Percentiles rank a stretch among this genome's conserved stretches.
Conservation (phyloP, 2,329 filamentous ascomycete species). For the Graphium sp. region DNA sequence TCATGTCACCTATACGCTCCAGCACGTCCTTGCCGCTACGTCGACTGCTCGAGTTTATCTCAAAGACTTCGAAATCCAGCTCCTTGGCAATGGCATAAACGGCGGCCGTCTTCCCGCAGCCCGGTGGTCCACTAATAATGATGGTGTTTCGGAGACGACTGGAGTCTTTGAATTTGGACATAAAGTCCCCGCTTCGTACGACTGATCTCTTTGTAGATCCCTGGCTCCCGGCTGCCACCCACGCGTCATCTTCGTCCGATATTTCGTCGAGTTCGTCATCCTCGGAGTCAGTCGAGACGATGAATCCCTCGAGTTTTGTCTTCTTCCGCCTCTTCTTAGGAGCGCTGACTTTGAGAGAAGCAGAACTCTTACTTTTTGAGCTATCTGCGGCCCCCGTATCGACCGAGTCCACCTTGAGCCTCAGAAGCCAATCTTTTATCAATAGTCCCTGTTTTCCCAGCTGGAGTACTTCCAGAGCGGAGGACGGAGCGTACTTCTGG, state of each 20-base stretch:
- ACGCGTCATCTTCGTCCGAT: conserved; percentile 39
- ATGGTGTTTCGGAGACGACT: conserved; percentile 53
- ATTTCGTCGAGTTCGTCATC: conserved; percentile 51
- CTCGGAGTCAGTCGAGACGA: conserved; percentile 67
- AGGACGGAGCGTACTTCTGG: conserved; percentile 67
- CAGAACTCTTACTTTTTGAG: too few relatives aligned
- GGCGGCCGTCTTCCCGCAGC: conserved; percentile 84
- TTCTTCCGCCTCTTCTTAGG: conserved; percentile 50
- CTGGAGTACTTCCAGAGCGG: conserved; percentile 60
- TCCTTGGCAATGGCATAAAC: conserved; percentile 88
- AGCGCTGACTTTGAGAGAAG: conserved; percentile 9
- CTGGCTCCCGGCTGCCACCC: conserved; percentile 18
- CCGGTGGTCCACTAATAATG: conserved; percentile 76
- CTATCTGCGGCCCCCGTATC: conserved; percentile 35
- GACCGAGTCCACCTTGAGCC: conserved; percentile 60
- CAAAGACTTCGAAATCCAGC: conserved; percentile 83
- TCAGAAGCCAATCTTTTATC: conserved; percentile 67
- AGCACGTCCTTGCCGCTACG: conserved; percentile 79
- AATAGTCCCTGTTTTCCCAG: conserved; percentile 49
- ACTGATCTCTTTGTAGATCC: conserved; percentile 34
- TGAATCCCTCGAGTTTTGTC: conserved; percentile 63
- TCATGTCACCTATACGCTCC: conserved; percentile 93
- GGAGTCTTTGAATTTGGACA: conserved; percentile 20
- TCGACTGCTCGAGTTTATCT: conserved; percentile 73
- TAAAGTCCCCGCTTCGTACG: conserved; percentile 23